A percentile compares a stretch with the other conserved stretches of the same genome.
These are phyloP conservation scores for Phytophthora boehmeriae DNA, from an alignment of 352 stramenopile species.

Conservation along the genomic window DNA sequence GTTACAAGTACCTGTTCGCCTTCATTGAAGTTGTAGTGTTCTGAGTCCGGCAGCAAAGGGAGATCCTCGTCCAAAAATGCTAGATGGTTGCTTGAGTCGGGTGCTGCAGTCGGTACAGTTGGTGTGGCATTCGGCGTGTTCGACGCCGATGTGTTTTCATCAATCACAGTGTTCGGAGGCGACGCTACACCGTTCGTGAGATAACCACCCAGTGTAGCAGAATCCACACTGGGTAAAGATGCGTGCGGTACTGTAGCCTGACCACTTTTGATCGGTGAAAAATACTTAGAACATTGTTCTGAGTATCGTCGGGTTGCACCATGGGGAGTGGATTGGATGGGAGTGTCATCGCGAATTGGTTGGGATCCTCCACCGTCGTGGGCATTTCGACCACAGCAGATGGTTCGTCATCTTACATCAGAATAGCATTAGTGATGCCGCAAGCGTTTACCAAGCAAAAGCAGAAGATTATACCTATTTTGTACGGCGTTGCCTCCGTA, in stretches of 20 bases:
- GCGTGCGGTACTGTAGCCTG: conserved; percentile 18
- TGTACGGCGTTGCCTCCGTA: conserved; percentile 19
- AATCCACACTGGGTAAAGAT: conserved; percentile 22
- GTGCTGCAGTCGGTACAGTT: conserved; percentile 1
- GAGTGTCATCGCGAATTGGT: conserved; percentile 43
- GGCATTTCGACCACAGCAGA: conserved; percentile 59
- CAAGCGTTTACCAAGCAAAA: neutral
- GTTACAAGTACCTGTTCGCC: conserved; percentile 72
- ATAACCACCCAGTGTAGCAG: conserved; percentile 14
- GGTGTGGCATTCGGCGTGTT: conserved; percentile 6
- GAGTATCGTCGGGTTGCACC: conserved; percentile 17
- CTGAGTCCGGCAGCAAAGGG: conserved; percentile 66
- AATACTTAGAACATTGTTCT: conserved; percentile 82
- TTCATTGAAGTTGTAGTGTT: conserved; percentile 76
- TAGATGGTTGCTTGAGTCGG: conserved; percentile 38
- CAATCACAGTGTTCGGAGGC: neutral
- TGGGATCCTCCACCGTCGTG: conserved; percentile 34
- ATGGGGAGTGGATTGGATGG: conserved; percentile 24
- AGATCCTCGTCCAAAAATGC: conserved; percentile 82
- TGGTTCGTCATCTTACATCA: conserved; percentile 29
- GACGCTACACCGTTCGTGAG: conserved; percentile 36
- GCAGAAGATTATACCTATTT: conserved; percentile 29
- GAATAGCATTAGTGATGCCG: conserved; percentile 6
- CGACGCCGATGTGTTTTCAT: neutral
- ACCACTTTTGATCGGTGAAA: conserved; percentile 50